Base-by-base conservation (phyloP, 2,329 filamentous ascomycete genomes). In the Aspergillus novoparasiticus region DNA sequence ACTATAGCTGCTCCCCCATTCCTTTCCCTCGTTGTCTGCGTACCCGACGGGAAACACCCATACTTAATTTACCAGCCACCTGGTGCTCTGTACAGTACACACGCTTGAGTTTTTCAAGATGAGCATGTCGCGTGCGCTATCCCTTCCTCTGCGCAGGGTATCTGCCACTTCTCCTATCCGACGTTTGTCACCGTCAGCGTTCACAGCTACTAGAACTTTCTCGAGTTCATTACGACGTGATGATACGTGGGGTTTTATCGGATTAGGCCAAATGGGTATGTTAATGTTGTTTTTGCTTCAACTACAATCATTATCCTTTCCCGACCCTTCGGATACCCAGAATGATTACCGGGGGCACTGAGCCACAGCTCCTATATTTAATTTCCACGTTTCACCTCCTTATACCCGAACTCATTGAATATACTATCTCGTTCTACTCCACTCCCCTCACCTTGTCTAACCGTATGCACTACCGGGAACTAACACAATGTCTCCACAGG, bases 261-360 rank as follows among this genome's bases (percentile, higher is more conserved):
- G 86, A 16, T 75, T 88, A 51, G 86, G 86, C 16, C 84, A 85
- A 73, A 88, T 88, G 86, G 86, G 85, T 86, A 79, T 50, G 80
- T 78, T 34, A 12, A 32, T 56, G 12, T 32, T 53, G 6, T 43
- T 23, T 46, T 34, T 32, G 23, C 3, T 50, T 50, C 26, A 50
- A 12, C 23, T 32, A 32, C 6, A 26, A 11, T n/a, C 14, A n/a
- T 19, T 12, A 54, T 21, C n/a, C 19, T 46, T 23, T 21, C 16
- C 11, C 19, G 39, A n/a, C 43, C 43, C 41, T 21, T 34, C 41
- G 41, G 41, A 36, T 16, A 41, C 8, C 39, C 6, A n/a, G 43
- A 6, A 46, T 23, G 43, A 23, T 23, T 10, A 23, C 16, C 21
- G 9, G 10, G n/a, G 10, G n/a, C 43, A 23, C 21, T 46, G 19